phyloP scores from a whole-genome alignment of 768 basidiomycete species.

The Ephemerocybe angulata region DNA sequence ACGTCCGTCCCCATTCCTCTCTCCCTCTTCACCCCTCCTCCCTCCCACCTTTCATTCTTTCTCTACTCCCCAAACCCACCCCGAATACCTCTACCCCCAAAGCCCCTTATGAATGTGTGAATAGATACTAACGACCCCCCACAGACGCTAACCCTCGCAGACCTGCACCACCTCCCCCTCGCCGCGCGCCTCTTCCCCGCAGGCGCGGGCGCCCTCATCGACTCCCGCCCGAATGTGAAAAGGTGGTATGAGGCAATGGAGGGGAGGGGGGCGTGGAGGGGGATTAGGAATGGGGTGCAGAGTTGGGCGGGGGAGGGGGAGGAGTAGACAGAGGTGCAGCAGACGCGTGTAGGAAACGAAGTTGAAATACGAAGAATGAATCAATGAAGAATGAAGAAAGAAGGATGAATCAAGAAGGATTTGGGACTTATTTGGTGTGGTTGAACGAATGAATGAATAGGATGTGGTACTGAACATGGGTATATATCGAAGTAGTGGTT shows the following conservation, averaged over 20 bases:
- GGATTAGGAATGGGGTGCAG: constrained; percentile 28
- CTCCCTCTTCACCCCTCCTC: not conserved
- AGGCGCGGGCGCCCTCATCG: constrained; percentile 25
- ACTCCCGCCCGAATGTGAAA: constrained; percentile 38
- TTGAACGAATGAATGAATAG: no score
- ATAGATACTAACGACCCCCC: no score
- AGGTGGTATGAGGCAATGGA: constrained; percentile 54
- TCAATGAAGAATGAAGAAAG: no score
- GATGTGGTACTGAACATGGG: no score
- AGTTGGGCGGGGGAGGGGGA: no score
- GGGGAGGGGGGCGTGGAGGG: constrained; percentile 43
- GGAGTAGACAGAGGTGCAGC: no score
- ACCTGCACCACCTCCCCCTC: constrained; percentile 42
- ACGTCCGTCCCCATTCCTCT: not conserved
- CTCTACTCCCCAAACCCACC: not conserved
- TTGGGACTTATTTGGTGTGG: no score
- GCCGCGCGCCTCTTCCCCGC: constrained; percentile 20
- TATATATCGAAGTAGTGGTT: no score
- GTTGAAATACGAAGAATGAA: no score
- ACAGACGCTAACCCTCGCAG: constrained; percentile 42
- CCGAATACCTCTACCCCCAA: not conserved
- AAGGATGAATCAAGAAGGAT: no score
- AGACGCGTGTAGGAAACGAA: no score
- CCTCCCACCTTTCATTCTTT: not conserved
- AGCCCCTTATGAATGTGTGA: no score